Base-by-base conservation (phyloP, 805 yeast species). In the Metschnikowia colocasiae region DNA sequence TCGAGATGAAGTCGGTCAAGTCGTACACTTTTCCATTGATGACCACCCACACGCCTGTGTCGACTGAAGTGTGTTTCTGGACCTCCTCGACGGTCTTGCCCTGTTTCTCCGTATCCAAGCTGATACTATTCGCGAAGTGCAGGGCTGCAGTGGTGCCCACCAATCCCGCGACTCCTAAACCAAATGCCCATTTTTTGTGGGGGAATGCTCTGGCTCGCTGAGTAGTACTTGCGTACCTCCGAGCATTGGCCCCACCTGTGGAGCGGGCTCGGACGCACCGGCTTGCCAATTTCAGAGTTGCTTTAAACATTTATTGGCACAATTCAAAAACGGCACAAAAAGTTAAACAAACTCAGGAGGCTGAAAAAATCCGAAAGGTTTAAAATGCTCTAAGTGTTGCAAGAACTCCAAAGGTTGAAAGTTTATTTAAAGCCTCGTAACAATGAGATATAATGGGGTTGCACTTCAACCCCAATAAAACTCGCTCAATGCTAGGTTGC, bases 21-120 rank as follows among this genome's bases (percentile, higher is more conserved):
- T 69, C 73, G 50, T 62, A 69, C 5, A 69, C 70, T 20, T 63
- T 41, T 1, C 65, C 68, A 27, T 67, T 54, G 40, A 69, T 61
- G 2, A 58, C 64, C 5, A 68, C 59, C 75, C 75, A 69, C 26
- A 59, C 35, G 13, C 57, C 54, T 2, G 36, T 29, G 1, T 52
- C 46, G 7, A 26, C 23, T 4, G 46, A 31, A 27, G 43, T 40
- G 47, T 54, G 58, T 18, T 41, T 40, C 31, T 41, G 45, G 26
- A 54, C 45, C 25, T 54, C 56, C 25, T 52, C 56, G 8, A 47
- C 55, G 15, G 57, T 35, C 12, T 50, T 48, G 4, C 59, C 62
- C 20, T 27, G 18, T 2, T 25, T 22, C 20, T 37, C 45, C 6
- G 43, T 39, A 4, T 52, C 55, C 39, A 48, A 45, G n/a, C 8